Evolutionary conservation across 768 basidiomycete species (phyloP).

Genomic region (Macrolepiota fuliginosa): DNA sequence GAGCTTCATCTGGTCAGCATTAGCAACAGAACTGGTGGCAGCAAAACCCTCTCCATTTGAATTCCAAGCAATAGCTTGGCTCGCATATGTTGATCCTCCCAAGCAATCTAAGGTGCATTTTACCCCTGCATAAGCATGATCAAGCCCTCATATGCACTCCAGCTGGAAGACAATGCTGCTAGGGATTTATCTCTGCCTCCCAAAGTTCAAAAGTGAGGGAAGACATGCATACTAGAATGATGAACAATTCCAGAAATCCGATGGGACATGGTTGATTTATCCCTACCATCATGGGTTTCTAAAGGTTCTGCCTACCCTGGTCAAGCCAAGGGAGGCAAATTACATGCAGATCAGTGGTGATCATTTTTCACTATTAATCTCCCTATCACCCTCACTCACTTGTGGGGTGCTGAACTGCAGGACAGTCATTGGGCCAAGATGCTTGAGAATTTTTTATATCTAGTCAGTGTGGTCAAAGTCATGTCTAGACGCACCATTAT

Average conservation of each 20-base stretch:
- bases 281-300: conserved; percentile 20
- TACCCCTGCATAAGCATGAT: too few relatives aligned
- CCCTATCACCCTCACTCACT: conserved; percentile 31
- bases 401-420: conserved; percentile 28
- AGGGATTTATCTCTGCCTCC: too few relatives aligned
- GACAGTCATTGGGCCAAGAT: conserved; percentile 16
- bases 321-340: conserved; percentile 20
- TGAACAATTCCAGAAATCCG: conserved; percentile 9
- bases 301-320: conserved; percentile 16
- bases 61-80: too few relatives aligned
- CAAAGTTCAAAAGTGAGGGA: not conserved
- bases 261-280: conserved; percentile 16
- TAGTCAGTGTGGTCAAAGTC: conserved; percentile 30
- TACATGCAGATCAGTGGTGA: conserved; percentile 36
- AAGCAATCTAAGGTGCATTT: too few relatives aligned
- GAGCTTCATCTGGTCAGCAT: too few relatives aligned
- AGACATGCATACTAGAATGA: not conserved
- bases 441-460: conserved; percentile 31
- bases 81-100: too few relatives aligned
- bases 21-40: too few relatives aligned
- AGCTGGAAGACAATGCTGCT: not conserved
- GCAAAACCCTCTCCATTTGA: too few relatives aligned
- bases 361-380: too few relatives aligned
- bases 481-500: conserved; percentile 24
- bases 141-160: too few relatives aligned